Evolutionary conservation across 225 moss, liverwort and hornwort genomes (phyloP).

Genomic region (Bryum argenteum): DNA sequence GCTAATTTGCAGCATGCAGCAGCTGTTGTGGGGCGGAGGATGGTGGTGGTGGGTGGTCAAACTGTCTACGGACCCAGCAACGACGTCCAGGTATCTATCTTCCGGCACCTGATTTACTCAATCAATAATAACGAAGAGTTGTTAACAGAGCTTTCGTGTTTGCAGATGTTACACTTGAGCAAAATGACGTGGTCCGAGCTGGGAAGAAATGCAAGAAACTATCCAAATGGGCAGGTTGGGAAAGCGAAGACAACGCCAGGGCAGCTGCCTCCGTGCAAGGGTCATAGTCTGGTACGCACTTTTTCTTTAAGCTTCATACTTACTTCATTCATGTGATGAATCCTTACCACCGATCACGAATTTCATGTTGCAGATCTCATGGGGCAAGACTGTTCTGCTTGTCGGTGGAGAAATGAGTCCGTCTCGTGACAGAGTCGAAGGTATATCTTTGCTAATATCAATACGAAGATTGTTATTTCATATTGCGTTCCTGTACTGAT

Average conservation of each 20-base stretch:
- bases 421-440: slow-evolving; percentile 69
- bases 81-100: slow-evolving; percentile 75
- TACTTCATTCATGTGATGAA: neutral
- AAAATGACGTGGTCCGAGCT: slow-evolving; percentile 83
- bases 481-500: slow-evolving; percentile 5
- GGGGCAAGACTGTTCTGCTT: slow-evolving; percentile 94
- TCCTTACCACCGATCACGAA: slow-evolving; percentile 19
- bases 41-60: slow-evolving; percentile 89
- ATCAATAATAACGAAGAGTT: neutral
- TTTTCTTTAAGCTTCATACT: slow-evolving; percentile 36
- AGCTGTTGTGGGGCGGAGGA: slow-evolving; percentile 87
- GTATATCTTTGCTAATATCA: slow-evolving; percentile 29
- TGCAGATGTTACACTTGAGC: slow-evolving; percentile 90
- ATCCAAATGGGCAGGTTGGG: slow-evolving; percentile 32
- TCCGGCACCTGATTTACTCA: neutral
- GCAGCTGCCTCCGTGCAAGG: slow-evolving; percentile 76
- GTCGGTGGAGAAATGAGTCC: slow-evolving; percentile 85
- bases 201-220: slow-evolving; percentile 55
- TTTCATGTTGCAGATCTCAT: slow-evolving; percentile 69
- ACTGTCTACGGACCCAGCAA: slow-evolving; percentile 62
- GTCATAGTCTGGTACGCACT: slow-evolving; percentile 86
- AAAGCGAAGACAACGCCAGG: slow-evolving; percentile 44
- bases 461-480: neutral
- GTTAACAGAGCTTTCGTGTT: neutral
- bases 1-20: slow-evolving; percentile 84